Percentiles rank a stretch among this genome's conserved stretches.
Conservation (phyloP, 495 filamentous ascomycete genomes). For the Hapsidospora chrysogenum region DNA sequence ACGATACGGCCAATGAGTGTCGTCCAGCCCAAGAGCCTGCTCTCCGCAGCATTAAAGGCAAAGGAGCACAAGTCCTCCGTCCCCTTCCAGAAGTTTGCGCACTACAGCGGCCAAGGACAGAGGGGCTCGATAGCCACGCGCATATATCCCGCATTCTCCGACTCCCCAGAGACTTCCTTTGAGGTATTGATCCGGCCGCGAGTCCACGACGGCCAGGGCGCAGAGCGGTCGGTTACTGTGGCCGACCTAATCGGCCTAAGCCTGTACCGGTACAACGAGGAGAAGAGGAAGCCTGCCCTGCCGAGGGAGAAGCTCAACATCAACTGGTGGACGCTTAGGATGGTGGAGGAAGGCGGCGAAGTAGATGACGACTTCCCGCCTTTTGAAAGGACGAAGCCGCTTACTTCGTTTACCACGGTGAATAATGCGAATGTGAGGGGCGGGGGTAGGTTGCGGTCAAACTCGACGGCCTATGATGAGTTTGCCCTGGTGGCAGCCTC, state of each 20-base stretch:
- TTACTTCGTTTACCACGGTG: slow-evolving; percentile 77
- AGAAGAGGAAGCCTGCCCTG: slow-evolving; percentile 57
- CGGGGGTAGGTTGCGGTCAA: slow-evolving; percentile 48
- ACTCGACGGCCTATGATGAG: slow-evolving; percentile 79
- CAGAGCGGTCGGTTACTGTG: slow-evolving; percentile 54
- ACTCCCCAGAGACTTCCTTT: slow-evolving; percentile 47
- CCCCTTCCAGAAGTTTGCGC: slow-evolving; percentile 70
- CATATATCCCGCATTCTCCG: slow-evolving; percentile 75
- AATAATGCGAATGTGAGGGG: slow-evolving; percentile 42
- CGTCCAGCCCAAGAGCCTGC: slow-evolving; percentile 59
- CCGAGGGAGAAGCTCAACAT: slow-evolving; percentile 57
- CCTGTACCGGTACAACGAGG: slow-evolving; percentile 74
- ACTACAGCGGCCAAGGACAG: slow-evolving; percentile 74
- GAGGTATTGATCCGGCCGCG: slow-evolving; percentile 65
- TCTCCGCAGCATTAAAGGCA: slow-evolving; percentile 52
- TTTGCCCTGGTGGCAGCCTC: slow-evolving; percentile 81
- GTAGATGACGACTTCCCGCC: slow-evolving; percentile 93
- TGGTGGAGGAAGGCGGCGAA: slow-evolving; percentile 79
- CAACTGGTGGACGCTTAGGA: slow-evolving; percentile 81
- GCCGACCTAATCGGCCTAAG: slow-evolving; percentile 80
- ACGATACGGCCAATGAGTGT: slow-evolving; percentile 67
- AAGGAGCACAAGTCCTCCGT: slow-evolving; percentile 64
- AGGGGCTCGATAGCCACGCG: slow-evolving; percentile 68
- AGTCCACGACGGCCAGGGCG: slow-evolving; percentile 51
- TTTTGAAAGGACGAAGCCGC: slow-evolving; percentile 57